Conservation (phyloP, 305 asterid genomes). For the Euphrasia arctica region DNA sequence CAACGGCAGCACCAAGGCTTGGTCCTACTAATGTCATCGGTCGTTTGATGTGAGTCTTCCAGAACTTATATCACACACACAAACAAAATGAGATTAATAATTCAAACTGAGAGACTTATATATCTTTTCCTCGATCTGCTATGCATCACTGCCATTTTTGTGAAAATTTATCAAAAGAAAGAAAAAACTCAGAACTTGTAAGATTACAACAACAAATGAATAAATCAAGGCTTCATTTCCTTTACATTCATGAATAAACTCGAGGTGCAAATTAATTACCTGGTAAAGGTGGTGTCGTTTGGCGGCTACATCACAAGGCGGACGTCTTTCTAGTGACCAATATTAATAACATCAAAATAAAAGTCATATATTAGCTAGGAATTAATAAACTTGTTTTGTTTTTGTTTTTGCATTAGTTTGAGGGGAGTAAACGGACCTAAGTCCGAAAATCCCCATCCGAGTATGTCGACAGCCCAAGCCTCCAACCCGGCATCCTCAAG, state of each 20-base stretch:
- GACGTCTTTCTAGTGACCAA: constrained; percentile 43
- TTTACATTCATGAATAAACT: too few relatives aligned
- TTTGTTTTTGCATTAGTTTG: background rate
- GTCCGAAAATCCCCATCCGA: constrained; percentile 93
- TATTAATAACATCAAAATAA: constrained; percentile 16
- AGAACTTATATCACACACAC: constrained; percentile 39
- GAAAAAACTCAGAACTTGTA: too few relatives aligned
- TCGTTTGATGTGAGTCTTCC: constrained; percentile 77
- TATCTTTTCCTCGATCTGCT: background rate
- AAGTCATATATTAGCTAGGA: background rate
- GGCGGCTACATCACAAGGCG: constrained; percentile 67
- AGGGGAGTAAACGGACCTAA: constrained; percentile 42
- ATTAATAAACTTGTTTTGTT: background rate
- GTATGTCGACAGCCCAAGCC: constrained; percentile 86
- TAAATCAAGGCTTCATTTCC: too few relatives aligned
- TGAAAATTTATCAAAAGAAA: too few relatives aligned
- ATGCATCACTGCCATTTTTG: background rate
- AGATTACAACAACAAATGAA: too few relatives aligned
- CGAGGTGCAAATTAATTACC: constrained; percentile 31
- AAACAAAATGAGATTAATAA: background rate
- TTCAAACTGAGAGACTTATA: background rate
- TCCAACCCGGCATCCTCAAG: constrained; percentile 72
- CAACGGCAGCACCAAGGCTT: constrained; percentile 94
- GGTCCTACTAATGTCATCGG: constrained; percentile 90
- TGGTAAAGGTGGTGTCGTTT: constrained; percentile 76